A percentile compares a stretch with the other conserved stretches of the same genome.
Evolutionary conservation across 108 stramenopile genomes (phyloP).

Genomic region (Craspedostauros australis): DNA sequence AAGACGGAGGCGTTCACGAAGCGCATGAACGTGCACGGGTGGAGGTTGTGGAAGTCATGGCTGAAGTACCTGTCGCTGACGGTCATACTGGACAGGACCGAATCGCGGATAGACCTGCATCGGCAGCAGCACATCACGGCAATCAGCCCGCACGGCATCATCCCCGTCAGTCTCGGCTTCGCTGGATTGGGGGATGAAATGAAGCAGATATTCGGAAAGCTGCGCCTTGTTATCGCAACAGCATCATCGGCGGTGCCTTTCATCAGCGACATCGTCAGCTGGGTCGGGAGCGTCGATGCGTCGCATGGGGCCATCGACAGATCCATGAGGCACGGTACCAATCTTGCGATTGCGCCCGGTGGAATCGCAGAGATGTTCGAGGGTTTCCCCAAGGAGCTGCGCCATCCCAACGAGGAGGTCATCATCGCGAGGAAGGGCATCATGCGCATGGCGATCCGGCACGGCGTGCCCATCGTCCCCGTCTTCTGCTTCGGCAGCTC

Average conservation of each 20-base stretch:
- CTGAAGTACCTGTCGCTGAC: constrained; percentile 58
- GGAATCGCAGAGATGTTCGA: constrained; percentile 95
- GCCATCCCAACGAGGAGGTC: constrained; percentile 76
- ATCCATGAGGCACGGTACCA: constrained; percentile 28
- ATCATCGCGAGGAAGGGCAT: constrained; percentile 83
- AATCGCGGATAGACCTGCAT: constrained; percentile 19
- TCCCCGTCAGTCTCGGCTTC: constrained; percentile 87
- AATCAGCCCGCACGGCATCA: constrained; percentile 88
- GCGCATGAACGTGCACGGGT: constrained; percentile 39
- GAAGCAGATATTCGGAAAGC: constrained; percentile 50
- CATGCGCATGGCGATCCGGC: constrained; percentile 75
- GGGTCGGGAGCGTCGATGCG: constrained; percentile 70
- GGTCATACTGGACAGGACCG: constrained; percentile 4
- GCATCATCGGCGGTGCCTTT: constrained; percentile 74
- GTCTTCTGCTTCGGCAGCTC: constrained; percentile 88
- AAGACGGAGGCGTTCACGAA: constrained; percentile 42
- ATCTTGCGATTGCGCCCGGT: constrained; percentile 75
- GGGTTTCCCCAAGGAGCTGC: constrained; percentile 66
- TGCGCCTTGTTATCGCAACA: constrained; percentile 76
- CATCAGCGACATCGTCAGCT: constrained; percentile 57
- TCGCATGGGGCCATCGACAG: constrained; percentile 49
- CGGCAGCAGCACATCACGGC: constrained; percentile 67
- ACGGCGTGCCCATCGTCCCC: constrained; percentile 75
- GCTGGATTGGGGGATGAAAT: constrained; percentile 48
- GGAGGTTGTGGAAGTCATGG: constrained; percentile 81